These are phyloP conservation scores for Carnegiea gigantea DNA, from an alignment of 179 eudicot species.

Conservation along the genomic window DNA sequence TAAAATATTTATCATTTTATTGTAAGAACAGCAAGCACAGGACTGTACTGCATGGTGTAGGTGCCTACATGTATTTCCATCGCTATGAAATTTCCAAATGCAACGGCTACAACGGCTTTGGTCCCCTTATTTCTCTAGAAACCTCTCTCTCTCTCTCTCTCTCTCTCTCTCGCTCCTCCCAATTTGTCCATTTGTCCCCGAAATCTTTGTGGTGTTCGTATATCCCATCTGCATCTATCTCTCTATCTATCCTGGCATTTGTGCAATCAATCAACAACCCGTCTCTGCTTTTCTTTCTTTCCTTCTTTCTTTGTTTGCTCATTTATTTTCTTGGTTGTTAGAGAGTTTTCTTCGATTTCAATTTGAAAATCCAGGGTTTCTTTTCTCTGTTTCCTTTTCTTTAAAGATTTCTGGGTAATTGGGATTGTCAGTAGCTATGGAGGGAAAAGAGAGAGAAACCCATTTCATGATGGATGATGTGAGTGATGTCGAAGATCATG, in stretches of 20 bases:
- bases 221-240: conserved; percentile 2
- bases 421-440: conserved; percentile 31
- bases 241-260: neutral
- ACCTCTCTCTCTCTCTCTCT: no score
- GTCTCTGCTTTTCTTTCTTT: neutral
- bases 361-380: neutral
- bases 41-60: no score
- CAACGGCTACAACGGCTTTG: neutral
- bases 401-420: conserved; percentile 14
- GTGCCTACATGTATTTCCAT: no score
- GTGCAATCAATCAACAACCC: neutral
- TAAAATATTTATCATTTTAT: no score
- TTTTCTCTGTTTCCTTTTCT: neutral
- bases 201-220: neutral
- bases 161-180: neutral
- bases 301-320: neutral
- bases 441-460: conserved; percentile 32
- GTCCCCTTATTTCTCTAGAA: neutral
- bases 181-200: conserved; percentile 7
- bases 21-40: no score
- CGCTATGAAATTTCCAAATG: no score
- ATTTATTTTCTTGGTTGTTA: neutral
- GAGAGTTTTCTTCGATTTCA: neutral
- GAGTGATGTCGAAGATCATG: conserved; percentile 35
- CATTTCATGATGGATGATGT: conserved; percentile 37